Base-by-base conservation (phyloP, 2,329 filamentous ascomycete genomes). In the Pseudogymnoascus sp. region DNA sequence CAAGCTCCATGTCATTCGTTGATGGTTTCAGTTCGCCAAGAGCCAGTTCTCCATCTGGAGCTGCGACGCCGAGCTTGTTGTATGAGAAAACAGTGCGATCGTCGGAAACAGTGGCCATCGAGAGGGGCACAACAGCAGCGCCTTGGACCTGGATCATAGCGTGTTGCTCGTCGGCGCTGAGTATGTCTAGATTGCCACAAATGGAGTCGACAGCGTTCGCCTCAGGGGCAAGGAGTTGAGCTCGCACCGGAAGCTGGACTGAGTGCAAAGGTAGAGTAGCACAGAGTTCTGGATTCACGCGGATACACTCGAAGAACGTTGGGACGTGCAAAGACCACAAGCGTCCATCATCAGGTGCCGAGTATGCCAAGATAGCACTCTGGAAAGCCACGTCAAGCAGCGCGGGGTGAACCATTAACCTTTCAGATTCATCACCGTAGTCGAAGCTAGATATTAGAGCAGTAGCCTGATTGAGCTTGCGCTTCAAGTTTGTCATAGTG, bases 301-400 rank as follows among this genome's bases (percentile, higher is more conserved):
- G 56, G 60, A 72, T 66, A 12, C 59, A n/a, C 21, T 61, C 21
- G 38, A 72, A 68, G 7, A 23, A 23, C 12, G 66, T 69, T 23
- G 70, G 70, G 3, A 72, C 53, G 37, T 67, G 64, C 5, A 70
- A 18, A 7, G 66, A 64, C 64, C 65, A 66, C 1, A 70, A 42
- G 18, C 59, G 42, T 2, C 62, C 67, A 60, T 71, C 70, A 11
- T 59, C 64, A 14, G 70, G 70, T 14, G 28, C 60, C 1, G 59
- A 62, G 34, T 59, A 67, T 8, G 70, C 69, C 5, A 67, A 59
- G 6, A 85, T 79, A 0, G 81, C 74, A 0, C 25, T 37, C 18
- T 63, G 61, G 50, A 63, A 63, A 60, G 50, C 28, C n/a, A 40
- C 61, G 23, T 63, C 61, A 7, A 63, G 61, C 25, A 40, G 34